Evolutionary conservation across 768 basidiomycete species (phyloP), one percentile per base, ranked within the genome.

Genomic region (Russula griseocarnosa): DNA sequence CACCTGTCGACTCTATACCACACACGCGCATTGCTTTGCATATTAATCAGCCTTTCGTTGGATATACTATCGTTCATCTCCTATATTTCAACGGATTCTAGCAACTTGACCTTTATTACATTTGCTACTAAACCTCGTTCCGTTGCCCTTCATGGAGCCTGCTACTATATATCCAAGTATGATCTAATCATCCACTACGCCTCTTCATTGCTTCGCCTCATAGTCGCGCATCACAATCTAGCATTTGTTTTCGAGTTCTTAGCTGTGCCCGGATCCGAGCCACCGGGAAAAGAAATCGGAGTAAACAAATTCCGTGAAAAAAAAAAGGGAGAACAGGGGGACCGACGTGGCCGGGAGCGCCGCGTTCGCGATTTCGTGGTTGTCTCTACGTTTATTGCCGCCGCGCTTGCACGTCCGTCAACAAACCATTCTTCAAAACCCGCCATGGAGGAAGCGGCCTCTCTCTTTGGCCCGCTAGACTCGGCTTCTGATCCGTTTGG

Each of bases 401-500:
- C 58, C 49, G 60, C 68, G 64, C 42, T 53, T 32, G 40, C 52
- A 55, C 62, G 69, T 70, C 70, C 87, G 50, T 36, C 56, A 46
- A 24, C 40, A 58, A 34, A 11, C n/a, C 44, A 47, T 47, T 34
- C 9, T 14, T 47, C 24, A 28, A 52, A 88, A 86, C 82, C 78
- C 73, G 78, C 79, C 68, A 83, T 87, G 61, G 88, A 90, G 78
- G 85, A 88, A 68, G 91, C 91, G 40, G 87, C 90, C 57, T 86
- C 88, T 62, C 86, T 93, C 52, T 93, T 93, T 78, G 88, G 85
- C 66, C 75, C 82, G 58, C 82, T 83, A 36, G 87, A 90, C 71
- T 71, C 83, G 22, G 63, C 74, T 38, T 76, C 74, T 11, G 79
- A 77, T 66, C 75, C 75, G 46, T 78, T 81, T 56, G 70, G 76